These are phyloP conservation scores for Asterella californica DNA, from an alignment of 225 moss, liverwort and hornwort genomes.

Conservation along the genomic window DNA sequence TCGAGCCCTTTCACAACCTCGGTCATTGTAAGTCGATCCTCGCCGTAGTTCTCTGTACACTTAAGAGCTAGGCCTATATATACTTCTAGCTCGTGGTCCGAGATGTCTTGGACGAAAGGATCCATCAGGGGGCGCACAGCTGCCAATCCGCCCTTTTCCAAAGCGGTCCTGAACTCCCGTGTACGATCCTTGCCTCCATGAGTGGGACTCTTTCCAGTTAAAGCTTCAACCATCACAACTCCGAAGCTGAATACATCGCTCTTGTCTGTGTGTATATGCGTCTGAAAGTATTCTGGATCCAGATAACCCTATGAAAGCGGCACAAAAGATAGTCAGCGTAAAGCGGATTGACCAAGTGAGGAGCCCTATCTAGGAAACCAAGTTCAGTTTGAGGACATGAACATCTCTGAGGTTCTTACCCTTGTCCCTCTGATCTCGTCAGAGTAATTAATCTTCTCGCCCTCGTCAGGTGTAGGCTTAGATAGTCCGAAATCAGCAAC, in stretches of 20 bases:
- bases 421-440: constrained; percentile 80
- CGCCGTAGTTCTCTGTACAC: constrained; percentile 56
- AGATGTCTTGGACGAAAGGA: constrained; percentile 37
- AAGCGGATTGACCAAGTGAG: no score
- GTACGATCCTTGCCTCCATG: constrained; percentile 60
- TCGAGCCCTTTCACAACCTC: constrained; percentile 71
- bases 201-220: constrained; percentile 57
- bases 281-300: constrained; percentile 83
- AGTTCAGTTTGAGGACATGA: background rate
- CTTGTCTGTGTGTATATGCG: constrained; percentile 71
- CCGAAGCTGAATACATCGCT: constrained; percentile 94
- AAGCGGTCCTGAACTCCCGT: constrained; percentile 47
- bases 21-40: constrained; percentile 57
- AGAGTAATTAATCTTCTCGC: constrained; percentile 46
- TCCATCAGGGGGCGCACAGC: constrained; percentile 54
- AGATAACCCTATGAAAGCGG: constrained; percentile 60
- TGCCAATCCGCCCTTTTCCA: constrained; percentile 45
- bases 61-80: constrained; percentile 50
- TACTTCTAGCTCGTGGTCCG: constrained; percentile 38
- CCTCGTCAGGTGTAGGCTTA: constrained; percentile 69
- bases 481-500: constrained; percentile 92
- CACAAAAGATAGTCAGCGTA: background rate
- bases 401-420: constrained; percentile 38
- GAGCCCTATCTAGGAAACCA: background rate
- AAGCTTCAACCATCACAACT: constrained; percentile 71